phyloP scores from a whole-genome alignment of 495 filamentous ascomycete genomes.

The Penicillium steckii region DNA sequence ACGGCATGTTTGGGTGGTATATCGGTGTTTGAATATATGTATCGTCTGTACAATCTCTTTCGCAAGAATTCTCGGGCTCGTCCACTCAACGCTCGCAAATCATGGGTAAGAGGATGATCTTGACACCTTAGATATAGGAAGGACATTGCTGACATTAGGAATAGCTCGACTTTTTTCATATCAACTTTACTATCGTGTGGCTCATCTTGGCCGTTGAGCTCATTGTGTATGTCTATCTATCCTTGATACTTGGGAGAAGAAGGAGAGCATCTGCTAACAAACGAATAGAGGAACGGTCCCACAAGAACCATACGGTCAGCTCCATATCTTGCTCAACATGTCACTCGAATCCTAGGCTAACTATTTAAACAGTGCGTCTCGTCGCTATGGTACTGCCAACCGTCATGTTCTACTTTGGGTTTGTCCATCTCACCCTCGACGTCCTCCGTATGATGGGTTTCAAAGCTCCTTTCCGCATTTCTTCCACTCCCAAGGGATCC shows the following conservation, averaged over 20 bases:
- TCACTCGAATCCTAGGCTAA: constrained; percentile 20
- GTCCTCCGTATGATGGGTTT: constrained; percentile 40
- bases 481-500: constrained; percentile 66
- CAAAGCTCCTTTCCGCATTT: constrained; percentile 67
- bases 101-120: constrained; percentile 45
- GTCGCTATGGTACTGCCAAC: constrained; percentile 60
- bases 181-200: constrained; percentile 58
- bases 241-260: not conserved
- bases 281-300: constrained; percentile 39
- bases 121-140: not conserved
- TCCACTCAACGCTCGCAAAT: constrained; percentile 50
- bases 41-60: constrained; percentile 43
- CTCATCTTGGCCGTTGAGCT: constrained; percentile 50
- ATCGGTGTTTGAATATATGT: constrained; percentile 60
- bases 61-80: constrained; percentile 50
- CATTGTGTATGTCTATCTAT: constrained; percentile 42
- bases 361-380: constrained; percentile 47
- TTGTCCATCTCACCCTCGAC: constrained; percentile 52
- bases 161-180: constrained; percentile 62
- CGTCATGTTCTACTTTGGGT: constrained; percentile 59
- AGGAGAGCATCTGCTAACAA: constrained; percentile 24
- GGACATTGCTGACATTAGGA: not conserved
- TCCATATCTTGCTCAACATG: constrained; percentile 3
- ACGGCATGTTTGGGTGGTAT: constrained; percentile 56
- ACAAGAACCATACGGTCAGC: constrained; percentile 35